Percentiles rank a stretch among this genome's conserved stretches.
phyloP scores from a whole-genome alignment of 140 eudicot species.

The Ambrosia hybrid region DNA sequence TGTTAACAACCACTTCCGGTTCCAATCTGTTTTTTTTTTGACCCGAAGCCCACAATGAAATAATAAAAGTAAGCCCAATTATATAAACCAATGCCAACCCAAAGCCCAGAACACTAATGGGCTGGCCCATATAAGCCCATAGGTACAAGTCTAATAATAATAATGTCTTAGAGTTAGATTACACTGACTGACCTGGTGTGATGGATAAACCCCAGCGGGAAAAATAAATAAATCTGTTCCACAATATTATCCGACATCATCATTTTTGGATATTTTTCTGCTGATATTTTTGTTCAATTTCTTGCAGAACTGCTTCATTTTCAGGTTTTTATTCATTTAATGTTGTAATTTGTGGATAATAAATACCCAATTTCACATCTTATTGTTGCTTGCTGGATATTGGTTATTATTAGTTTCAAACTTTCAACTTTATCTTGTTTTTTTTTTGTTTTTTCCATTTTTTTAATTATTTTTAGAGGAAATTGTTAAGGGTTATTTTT shows the following conservation, averaged over 20 bases:
- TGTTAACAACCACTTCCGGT: too few relatives aligned
- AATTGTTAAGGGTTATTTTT: constrained; percentile 7
- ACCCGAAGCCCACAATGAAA: too few relatives aligned
- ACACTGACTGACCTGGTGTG: background rate
- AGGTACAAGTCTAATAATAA: too few relatives aligned
- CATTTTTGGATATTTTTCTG: background rate
- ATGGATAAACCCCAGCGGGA: constrained; percentile 31
- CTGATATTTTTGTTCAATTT: background rate
- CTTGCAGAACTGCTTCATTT: constrained; percentile 10
- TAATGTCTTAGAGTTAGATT: too few relatives aligned
- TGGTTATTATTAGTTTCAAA: background rate
- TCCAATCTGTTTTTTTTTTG: too few relatives aligned
- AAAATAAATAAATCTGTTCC: constrained; percentile 21
- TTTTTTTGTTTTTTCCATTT: background rate
- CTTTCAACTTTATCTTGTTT: background rate
- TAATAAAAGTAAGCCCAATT: too few relatives aligned
- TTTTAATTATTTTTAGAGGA: background rate
- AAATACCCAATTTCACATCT: constrained; percentile 12
- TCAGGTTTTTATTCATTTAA: constrained; percentile 21
- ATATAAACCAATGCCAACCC: too few relatives aligned
- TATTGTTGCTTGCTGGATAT: background rate
- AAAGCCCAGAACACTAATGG: background rate
- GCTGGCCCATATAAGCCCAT: background rate
- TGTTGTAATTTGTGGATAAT: constrained; percentile 13
- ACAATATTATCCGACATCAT: constrained; percentile 30